Evolutionary conservation across 768 basidiomycete genomes (phyloP).

Genomic region (Jaapia argillacea): DNA sequence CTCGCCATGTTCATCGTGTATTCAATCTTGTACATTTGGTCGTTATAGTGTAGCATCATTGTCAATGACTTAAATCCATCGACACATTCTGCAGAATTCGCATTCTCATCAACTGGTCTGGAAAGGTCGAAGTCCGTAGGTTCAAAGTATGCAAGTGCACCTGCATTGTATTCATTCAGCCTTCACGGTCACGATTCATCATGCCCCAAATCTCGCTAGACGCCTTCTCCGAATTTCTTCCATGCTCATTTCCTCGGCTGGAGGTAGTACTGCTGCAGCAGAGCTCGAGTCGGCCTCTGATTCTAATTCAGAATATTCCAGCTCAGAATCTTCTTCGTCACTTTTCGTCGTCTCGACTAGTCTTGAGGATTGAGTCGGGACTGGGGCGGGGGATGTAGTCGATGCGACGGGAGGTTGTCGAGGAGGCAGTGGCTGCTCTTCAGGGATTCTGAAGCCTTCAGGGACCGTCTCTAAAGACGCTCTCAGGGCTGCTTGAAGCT

Average conservation of each 20-base stretch:
- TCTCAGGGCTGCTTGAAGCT: constrained; percentile 78
- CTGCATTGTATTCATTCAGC: too few relatives aligned
- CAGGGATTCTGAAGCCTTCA: constrained; percentile 31
- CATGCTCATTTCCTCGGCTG: constrained; percentile 30
- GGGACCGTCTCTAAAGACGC: constrained; percentile 69
- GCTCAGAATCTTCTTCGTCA: constrained; percentile 15
- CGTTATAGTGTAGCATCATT: too few relatives aligned
- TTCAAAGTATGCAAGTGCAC: too few relatives aligned
- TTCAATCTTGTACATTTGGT: too few relatives aligned
- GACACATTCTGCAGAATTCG: too few relatives aligned
- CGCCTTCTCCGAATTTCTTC: constrained; percentile 62
- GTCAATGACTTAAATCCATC: too few relatives aligned
- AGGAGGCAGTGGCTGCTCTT: constrained; percentile 11
- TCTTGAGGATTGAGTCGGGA: constrained; percentile 1
- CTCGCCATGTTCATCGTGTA: too few relatives aligned
- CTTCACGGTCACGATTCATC: too few relatives aligned
- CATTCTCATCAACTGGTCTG: too few relatives aligned
- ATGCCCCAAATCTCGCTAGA: constrained; percentile 54
- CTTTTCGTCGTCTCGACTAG: too few relatives aligned
- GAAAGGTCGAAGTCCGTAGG: too few relatives aligned
- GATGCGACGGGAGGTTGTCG: constrained; percentile 4
- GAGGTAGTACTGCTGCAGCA: constrained; percentile 14
- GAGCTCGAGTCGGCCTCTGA: constrained; percentile 13
- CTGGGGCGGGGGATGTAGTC: background rate
- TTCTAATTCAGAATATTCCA: too few relatives aligned